Evolutionary conservation across 352 stramenopile species (phyloP).

Genomic region (Globisporangium abappressorium): DNA sequence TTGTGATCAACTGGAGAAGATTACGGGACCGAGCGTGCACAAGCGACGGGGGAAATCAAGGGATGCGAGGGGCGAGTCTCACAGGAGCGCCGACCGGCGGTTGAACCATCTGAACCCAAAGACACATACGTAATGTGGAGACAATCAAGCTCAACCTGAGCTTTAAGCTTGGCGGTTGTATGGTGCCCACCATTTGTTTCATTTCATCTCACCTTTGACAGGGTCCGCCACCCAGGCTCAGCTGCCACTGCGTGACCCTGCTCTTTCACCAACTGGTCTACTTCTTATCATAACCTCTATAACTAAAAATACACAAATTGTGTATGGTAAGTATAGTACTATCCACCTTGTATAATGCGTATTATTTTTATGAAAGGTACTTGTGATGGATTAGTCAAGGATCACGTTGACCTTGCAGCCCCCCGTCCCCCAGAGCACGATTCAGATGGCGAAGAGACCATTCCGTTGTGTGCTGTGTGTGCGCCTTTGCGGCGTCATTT

Average conservation of each 20-base stretch:
- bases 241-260: background rate
- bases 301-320: background rate
- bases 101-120: constrained; percentile 6
- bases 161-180: background rate
- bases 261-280: background rate
- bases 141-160: background rate
- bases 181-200: background rate
- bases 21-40: background rate
- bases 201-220: background rate
- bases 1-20: background rate
- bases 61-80: background rate
- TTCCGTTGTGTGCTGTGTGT: background rate
- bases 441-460: background rate
- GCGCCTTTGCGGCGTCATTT: background rate
- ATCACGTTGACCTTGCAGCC: background rate
- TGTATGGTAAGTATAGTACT: background rate
- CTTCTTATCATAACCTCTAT: background rate
- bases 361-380: background rate
- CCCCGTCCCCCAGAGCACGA: background rate
- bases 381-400: background rate
- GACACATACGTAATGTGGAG: background rate
- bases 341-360: background rate
- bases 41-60: background rate
- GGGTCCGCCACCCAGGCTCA: background rate
- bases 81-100: background rate